phyloP scores from a whole-genome alignment of 805 yeast genomes.

The Saccharomycopsis guyanensis region DNA sequence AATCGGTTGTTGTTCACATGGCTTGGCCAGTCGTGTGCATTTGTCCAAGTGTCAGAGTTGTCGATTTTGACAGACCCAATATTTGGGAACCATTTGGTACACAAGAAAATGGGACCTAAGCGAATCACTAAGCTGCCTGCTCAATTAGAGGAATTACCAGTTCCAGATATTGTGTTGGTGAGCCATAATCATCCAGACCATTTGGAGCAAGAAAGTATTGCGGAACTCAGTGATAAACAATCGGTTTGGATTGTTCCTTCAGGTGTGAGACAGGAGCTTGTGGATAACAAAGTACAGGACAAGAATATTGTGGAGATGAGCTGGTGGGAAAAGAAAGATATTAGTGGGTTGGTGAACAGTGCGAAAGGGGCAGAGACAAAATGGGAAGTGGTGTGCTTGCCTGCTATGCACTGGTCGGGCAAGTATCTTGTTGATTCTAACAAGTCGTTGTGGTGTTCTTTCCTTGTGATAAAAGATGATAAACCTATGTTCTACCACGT shows the following conservation, averaged over 20 bases:
- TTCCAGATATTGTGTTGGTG: conserved; percentile 66
- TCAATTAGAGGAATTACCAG: conserved; percentile 50
- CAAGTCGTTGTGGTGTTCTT: conserved; percentile 83
- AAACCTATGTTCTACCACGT: conserved; percentile 79
- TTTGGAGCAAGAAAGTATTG: conserved; percentile 57
- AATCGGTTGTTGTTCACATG: conserved; percentile 65
- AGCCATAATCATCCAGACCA: conserved; percentile 97
- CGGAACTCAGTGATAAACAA: conserved; percentile 27
- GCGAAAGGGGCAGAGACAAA: conserved; percentile 1
- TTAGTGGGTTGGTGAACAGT: conserved; percentile 21
- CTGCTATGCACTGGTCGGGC: conserved; percentile 98
- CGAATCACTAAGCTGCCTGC: conserved; percentile 78
- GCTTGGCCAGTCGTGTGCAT: conserved; percentile 89
- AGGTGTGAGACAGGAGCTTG: conserved; percentile 60
- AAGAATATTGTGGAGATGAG: conserved; percentile 65
- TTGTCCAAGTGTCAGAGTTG: conserved; percentile 61
- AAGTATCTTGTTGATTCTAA: conserved; percentile 75
- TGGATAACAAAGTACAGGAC: conserved; percentile 43
- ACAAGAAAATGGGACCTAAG: conserved; percentile 67
- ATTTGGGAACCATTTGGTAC: conserved; percentile 57
- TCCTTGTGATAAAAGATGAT: conserved; percentile 56
- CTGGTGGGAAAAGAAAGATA: conserved; percentile 78
- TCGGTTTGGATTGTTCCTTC: conserved; percentile 82
- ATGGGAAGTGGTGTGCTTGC: conserved; percentile 81
- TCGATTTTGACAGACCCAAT: conserved; percentile 83